phyloP scores from a whole-genome alignment of 2,329 filamentous ascomycete species.

The Fusarium bactridioides region DNA sequence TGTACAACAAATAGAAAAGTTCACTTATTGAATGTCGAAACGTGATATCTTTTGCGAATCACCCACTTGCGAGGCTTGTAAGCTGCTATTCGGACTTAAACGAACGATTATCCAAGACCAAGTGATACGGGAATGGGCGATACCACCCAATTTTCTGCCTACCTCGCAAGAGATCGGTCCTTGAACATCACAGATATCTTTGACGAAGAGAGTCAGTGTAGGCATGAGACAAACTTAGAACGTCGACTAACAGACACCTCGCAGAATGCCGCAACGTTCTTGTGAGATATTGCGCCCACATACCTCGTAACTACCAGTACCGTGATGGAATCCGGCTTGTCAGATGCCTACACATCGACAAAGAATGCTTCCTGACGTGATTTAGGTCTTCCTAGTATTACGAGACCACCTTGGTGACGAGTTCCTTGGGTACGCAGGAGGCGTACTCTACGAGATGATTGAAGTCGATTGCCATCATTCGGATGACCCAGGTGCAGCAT shows the following conservation, averaged over 20 bases:
- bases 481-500: conserved; percentile 55
- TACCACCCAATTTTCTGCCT: background rate
- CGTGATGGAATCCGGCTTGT: conserved; percentile 55
- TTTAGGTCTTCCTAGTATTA: conserved; percentile 52
- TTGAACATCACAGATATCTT: conserved; percentile 7
- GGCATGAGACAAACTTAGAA: background rate
- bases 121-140: conserved; percentile 17
- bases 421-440: conserved; percentile 53
- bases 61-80: background rate
- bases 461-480: conserved; percentile 55
- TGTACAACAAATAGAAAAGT: background rate
- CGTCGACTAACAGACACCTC: background rate
- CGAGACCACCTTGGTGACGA: conserved; percentile 56
- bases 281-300: conserved; percentile 53
- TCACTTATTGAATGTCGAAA: background rate
- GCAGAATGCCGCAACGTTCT: conserved; percentile 57
- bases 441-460: conserved; percentile 57
- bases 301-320: conserved; percentile 57
- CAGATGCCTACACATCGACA: conserved; percentile 6
- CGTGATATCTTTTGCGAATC: background rate
- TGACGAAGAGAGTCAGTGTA: conserved; percentile 37
- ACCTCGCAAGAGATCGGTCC: background rate
- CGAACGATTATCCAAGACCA: background rate
- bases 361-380: background rate
- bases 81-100: background rate